Evolutionary conservation across 108 stramenopile species (phyloP), one percentile per base, ranked within the genome.

Genomic region (Asterionellopsis glacialis): DNA sequence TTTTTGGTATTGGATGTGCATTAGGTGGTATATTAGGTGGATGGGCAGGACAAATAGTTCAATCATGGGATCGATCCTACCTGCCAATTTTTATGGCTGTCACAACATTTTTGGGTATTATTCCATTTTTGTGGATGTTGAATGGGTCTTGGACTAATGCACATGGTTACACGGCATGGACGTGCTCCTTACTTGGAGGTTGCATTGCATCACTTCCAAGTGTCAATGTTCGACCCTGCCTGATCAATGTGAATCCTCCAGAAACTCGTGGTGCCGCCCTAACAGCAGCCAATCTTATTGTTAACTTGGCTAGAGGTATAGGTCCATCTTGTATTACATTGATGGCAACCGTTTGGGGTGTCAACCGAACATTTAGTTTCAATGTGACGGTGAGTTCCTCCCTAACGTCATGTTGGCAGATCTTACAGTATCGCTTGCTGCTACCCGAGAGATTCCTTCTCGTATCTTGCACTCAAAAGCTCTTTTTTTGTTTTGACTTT

Each of bases 241-340:
- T 88, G 53, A 60, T 85, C 47, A 87, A 87, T 55, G 80, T 81
- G 42, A 87, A 87, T 74, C 85, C 85, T 45, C 85, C 85, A 16
- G 85, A 87, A 70, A 76, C 82, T 7, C 51, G 85, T 57, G 85
- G 85, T 45, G 85, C 85, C 7, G 75, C 80, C 23, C 51, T 87
- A 57, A 87, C 85, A 12, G 80, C 85, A 5, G 76, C 77, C 27
- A 87, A 87, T 57, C 45, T 87, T 11, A 61, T 87, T 15, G 68
- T 87, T 10, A 73, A 78, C 19, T 45, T 81, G 24, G 85, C 75
- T 39, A 66, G 85, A 50, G 85, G 85, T n/a, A 52, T 75, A 24
- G 85, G 85, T 22, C 80, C 85, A 9, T 70, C 63, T 41, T 76
- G 66, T 47, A 65, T 87, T 55, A 81, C 80, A 18, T 25, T 71